These are phyloP conservation scores for Metrosideros polymorpha DNA, from an alignment of 441 rosid species.

Conservation along the genomic window DNA sequence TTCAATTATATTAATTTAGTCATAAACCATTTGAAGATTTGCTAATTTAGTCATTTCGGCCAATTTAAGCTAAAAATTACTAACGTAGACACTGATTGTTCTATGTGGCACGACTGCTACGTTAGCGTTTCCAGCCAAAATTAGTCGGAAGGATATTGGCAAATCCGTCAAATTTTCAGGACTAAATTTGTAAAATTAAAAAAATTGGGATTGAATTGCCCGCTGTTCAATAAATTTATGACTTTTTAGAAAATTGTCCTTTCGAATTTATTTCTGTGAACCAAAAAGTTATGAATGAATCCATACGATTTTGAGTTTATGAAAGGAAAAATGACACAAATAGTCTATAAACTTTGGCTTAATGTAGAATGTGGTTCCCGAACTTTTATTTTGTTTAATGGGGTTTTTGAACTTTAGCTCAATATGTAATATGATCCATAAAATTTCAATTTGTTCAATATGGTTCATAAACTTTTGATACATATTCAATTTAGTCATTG, in stretches of 20 bases:
- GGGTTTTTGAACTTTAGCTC: too few species aligned
- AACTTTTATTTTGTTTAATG: too few species aligned
- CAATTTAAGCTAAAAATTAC: not conserved
- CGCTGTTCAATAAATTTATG: fast-evolving
- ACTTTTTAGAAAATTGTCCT: not conserved
- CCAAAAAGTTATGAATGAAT: not conserved
- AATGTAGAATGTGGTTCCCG: too few species aligned
- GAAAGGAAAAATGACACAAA: too few species aligned
- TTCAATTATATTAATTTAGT: not conserved
- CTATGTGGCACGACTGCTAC: fast-evolving
- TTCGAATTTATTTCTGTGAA: not conserved
- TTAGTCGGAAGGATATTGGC: not conserved
- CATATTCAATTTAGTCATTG: too few species aligned
- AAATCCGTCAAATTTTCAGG: not conserved
- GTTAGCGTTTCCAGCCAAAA: fast-evolving
- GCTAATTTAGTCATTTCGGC: not conserved
- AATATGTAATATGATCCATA: too few species aligned
- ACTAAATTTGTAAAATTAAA: not conserved
- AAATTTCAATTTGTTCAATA: too few species aligned
- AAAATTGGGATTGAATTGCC: not conserved
- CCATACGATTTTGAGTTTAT: not conserved
- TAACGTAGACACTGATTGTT: fast-evolving
- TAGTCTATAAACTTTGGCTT: too few species aligned
- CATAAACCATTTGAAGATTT: not conserved
- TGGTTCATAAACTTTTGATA: too few species aligned